These are phyloP conservation scores for Cutaneotrichosporon sp. DNA, from an alignment of 1,284 basidiomycete genomes.

Conservation along the genomic window DNA sequence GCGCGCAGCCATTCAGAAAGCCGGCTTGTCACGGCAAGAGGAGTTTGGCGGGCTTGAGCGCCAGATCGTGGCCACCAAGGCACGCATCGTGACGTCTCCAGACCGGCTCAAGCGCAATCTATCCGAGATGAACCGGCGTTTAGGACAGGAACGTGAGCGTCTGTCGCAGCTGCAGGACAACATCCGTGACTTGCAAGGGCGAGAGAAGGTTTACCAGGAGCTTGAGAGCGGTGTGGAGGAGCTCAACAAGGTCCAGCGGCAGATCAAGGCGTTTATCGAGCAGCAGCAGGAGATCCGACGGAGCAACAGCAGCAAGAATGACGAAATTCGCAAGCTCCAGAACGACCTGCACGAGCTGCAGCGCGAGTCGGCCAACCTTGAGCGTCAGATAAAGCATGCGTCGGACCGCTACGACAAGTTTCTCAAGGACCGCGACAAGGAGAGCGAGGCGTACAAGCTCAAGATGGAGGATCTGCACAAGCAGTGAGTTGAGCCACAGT, in stretches of 20 bases:
- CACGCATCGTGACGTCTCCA: conserved; percentile 77
- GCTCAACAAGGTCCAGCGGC: conserved; percentile 60
- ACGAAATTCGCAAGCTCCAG: conserved; percentile 55
- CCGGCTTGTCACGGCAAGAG: neutral
- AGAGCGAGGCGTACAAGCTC: conserved; percentile 51
- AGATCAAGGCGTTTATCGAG: conserved; percentile 28
- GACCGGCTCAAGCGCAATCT: conserved; percentile 78
- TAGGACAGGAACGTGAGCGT: conserved; percentile 57
- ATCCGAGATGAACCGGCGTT: conserved; percentile 59
- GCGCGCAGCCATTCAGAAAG: conserved; percentile 11
- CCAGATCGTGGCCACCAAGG: conserved; percentile 56
- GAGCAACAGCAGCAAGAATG: conserved; percentile 52
- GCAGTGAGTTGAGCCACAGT: conserved; percentile 56
- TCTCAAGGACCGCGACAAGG: neutral
- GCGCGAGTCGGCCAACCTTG: conserved; percentile 56
- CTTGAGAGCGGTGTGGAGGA: conserved; percentile 59
- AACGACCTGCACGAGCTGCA: conserved; percentile 42
- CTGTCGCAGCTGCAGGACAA: conserved; percentile 62
- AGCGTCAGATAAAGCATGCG: conserved; percentile 64
- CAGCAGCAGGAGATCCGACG: conserved; percentile 60
- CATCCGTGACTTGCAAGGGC: conserved; percentile 66
- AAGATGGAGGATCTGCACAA: conserved; percentile 65
- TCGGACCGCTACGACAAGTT: conserved; percentile 51
- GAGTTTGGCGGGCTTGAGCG: conserved; percentile 16
- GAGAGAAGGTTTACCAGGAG: conserved; percentile 61